Conservation (phyloP, 768 basidiomycete genomes). For the Leucosporidium yakuticum region DNA sequence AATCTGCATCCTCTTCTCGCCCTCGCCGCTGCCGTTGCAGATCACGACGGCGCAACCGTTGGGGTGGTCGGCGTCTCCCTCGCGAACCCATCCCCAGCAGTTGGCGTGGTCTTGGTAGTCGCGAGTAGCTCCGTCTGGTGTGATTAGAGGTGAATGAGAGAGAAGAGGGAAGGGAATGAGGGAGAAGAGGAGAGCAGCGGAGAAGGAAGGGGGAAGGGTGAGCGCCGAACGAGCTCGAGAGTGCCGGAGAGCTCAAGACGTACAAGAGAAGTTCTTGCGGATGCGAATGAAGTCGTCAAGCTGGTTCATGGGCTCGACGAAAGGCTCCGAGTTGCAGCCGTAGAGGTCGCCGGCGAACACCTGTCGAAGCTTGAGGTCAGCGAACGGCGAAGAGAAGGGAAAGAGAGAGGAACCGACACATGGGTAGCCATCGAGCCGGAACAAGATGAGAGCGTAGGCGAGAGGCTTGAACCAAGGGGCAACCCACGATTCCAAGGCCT, state of each 20-base stretch:
- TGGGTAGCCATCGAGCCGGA: slow-evolving; percentile 47
- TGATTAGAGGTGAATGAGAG: not conserved
- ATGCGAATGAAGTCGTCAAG: slow-evolving; percentile 44
- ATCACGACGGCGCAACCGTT: slow-evolving; percentile 45
- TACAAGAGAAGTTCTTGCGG: slow-evolving; percentile 28
- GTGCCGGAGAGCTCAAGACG: not conserved
- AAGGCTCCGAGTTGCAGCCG: slow-evolving; percentile 42
- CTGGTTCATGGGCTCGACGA: slow-evolving; percentile 42
- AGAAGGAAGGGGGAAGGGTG: not conserved
- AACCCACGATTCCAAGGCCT: slow-evolving; percentile 47
- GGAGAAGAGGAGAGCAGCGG: not conserved
- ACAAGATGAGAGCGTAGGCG: slow-evolving; percentile 47
- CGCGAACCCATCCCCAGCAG: slow-evolving; percentile 47
- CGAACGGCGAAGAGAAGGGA: not conserved
- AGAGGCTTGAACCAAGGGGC: slow-evolving; percentile 46
- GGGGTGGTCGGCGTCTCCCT: slow-evolving; percentile 42
- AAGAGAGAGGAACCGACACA: slow-evolving; percentile 25
- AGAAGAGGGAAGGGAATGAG: not conserved
- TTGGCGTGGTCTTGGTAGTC: slow-evolving; percentile 48
- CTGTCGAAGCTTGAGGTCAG: slow-evolving; percentile 33
- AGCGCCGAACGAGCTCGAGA: not conserved
- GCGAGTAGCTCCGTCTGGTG: slow-evolving; percentile 42
- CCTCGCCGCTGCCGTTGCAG: slow-evolving; percentile 39
- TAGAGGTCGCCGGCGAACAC: slow-evolving; percentile 45
- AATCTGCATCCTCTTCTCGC: slow-evolving; percentile 45